Base-by-base conservation (phyloP, 1,284 basidiomycete species). In the Leccinum subfulvum region DNA sequence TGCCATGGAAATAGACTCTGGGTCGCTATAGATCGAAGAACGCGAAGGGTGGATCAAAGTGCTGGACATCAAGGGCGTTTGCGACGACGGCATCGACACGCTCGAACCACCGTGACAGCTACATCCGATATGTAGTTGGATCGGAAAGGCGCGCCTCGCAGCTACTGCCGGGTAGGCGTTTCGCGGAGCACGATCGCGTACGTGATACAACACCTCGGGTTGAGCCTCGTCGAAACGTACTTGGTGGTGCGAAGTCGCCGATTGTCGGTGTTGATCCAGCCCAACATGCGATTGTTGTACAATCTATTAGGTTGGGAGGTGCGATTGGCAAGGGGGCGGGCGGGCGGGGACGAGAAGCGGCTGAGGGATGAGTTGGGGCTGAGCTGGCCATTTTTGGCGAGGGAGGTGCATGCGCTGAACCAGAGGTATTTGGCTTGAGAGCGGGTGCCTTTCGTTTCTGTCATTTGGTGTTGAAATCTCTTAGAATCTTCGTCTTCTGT, bases 31-130 rank as follows among this genome's bases (percentile, higher is more conserved):
- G 53, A 55, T 35, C 30, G 53, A 55, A 55, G 53, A 55, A 33
- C 11, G 53, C 3, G 53, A 55, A 33, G 53, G 53, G 53, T 14
- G 53, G 26, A 55, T 55, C 28, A 28, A 28, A 28, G 28, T 28
- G 28, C 28, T 28, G 28, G 28, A 8, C 2, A 28, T 28, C 28
- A 8, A 8, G 28, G 28, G 28, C 28, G 28, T 28, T 28, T 28
- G 28, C 28, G 53, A 55, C 53, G 53, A 55, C 30, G 53, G 53
- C n/a, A 55, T 55, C n/a, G 53, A 55, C n/a, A 55, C 30, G n/a
- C 53, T 55, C 28, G 30, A 55, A 55, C 53, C 53, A 28, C 26
- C 23, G 23, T 23, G 23, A 11, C 53, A 55, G 26, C 30, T 55
- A 33, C 30, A 54, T 26, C 53, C 53, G 5, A 54, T 54, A n/a